phyloP scores from a whole-genome alignment of 768 basidiomycete genomes.

The Suillus ampliporus region DNA sequence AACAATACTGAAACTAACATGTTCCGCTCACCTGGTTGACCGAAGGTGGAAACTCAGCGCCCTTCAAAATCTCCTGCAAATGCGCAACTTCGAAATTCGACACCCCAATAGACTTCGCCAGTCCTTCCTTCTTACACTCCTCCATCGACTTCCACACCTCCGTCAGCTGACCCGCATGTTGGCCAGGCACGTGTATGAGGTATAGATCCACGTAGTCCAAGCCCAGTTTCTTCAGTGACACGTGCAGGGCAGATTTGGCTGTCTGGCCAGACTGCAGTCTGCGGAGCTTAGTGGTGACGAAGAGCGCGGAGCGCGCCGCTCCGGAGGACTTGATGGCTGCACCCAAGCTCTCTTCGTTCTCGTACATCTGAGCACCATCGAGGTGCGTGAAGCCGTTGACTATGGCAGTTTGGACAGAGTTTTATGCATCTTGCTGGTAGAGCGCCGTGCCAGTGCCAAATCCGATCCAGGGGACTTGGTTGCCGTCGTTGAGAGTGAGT shows the following conservation, averaged over 20 bases:
- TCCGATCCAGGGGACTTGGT: constrained; percentile 41
- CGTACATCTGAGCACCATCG: constrained; percentile 47
- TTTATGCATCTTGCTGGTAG: constrained; percentile 33
- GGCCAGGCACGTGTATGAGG: constrained; percentile 47
- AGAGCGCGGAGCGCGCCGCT: constrained; percentile 40
- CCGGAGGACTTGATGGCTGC: constrained; percentile 36
- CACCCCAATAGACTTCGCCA: constrained; percentile 46
- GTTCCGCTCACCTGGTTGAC: constrained; percentile 47
- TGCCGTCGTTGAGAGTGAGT: constrained; percentile 43
- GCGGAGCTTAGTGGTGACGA: constrained; percentile 49
- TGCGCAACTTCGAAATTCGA: constrained; percentile 49
- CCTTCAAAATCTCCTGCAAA: constrained; percentile 45
- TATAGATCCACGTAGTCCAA: constrained; percentile 49
- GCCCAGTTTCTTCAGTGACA: constrained; percentile 46
- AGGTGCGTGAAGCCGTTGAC: constrained; percentile 43
- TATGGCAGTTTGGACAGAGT: constrained; percentile 36
- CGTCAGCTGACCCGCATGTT: constrained; percentile 31
- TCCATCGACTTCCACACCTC: constrained; percentile 52
- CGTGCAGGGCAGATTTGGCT: constrained; percentile 43
- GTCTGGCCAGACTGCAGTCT: constrained; percentile 35
- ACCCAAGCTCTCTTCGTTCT: constrained; percentile 45
- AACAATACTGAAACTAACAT: background rate
- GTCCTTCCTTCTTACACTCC: constrained; percentile 46
- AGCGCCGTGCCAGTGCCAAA: constrained; percentile 47
- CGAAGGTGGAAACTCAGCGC: constrained; percentile 46